Percentiles rank a stretch among this genome's conserved stretches.
phyloP scores from a whole-genome alignment of 805 yeast species.

The Wickerhamomyces queroliae region DNA sequence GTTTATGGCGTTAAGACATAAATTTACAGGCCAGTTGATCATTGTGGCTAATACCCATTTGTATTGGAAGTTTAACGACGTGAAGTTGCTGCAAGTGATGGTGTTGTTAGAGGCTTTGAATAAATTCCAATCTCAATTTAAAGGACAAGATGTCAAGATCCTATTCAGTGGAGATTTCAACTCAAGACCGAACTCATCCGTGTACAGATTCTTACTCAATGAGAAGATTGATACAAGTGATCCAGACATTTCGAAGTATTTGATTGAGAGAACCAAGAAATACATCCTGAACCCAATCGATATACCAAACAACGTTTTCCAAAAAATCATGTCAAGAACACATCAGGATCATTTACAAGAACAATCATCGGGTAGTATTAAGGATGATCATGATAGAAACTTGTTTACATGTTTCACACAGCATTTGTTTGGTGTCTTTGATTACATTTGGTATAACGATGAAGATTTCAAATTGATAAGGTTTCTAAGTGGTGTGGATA shows the following conservation, averaged over 20 bases:
- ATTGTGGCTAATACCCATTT: conserved; percentile 55
- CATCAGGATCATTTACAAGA: background rate
- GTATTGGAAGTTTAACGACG: conserved; percentile 55
- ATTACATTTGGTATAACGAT: conserved; percentile 50
- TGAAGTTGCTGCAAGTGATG: conserved; percentile 48
- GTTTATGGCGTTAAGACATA: conserved; percentile 42
- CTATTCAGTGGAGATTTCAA: conserved; percentile 55
- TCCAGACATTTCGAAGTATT: conserved; percentile 10
- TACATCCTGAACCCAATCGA: conserved; percentile 25
- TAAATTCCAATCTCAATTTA: conserved; percentile 23
- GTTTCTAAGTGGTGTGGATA: conserved; percentile 47
- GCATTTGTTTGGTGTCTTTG: conserved; percentile 46
- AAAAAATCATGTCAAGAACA: conserved; percentile 14
- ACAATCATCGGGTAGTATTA: background rate
- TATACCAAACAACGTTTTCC: conserved; percentile 24
- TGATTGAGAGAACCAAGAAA: conserved; percentile 21
- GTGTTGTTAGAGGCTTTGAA: conserved; percentile 31
- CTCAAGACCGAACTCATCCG: conserved; percentile 43
- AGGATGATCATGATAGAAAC: background rate
- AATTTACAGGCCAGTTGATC: conserved; percentile 30
- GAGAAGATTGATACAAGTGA: conserved; percentile 23
- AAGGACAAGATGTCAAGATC: conserved; percentile 27
- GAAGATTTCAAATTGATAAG: conserved; percentile 32
- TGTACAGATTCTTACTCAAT: conserved; percentile 36
- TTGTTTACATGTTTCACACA: conserved; percentile 41